Percentiles rank a stretch among this genome's conserved stretches.
phyloP scores from a whole-genome alignment of 306 rosid species.

The Dalbergia cochinchinensis region DNA sequence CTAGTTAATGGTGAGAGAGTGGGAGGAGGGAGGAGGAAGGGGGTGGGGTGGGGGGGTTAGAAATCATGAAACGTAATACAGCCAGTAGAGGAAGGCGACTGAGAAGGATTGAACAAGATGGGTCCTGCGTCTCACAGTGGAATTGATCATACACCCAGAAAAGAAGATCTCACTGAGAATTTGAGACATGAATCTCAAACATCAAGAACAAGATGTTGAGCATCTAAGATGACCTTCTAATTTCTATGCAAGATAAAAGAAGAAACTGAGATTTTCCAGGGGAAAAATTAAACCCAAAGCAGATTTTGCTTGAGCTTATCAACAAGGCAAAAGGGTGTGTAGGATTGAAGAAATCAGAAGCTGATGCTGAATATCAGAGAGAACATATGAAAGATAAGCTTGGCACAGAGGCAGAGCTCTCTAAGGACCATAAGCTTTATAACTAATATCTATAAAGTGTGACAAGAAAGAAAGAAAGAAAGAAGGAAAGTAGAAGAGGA shows the following conservation, averaged over 20 bases:
- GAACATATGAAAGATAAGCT: slow-evolving; percentile 2
- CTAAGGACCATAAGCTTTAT: neutral
- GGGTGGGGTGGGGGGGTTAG: neutral
- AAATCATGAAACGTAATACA: slow-evolving; percentile 93
- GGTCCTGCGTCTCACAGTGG: slow-evolving; percentile 88
- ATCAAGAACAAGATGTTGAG: slow-evolving; percentile 67
- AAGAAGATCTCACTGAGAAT: slow-evolving; percentile 83
- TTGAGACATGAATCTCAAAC: slow-evolving; percentile 94
- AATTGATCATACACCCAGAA: slow-evolving; percentile 91
- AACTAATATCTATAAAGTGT: neutral
- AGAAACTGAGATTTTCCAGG: no score
- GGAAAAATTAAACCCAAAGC: no score
- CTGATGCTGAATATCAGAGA: neutral
- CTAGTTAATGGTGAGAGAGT: no score
- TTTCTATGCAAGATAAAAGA: no score
- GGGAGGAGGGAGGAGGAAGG: neutral
- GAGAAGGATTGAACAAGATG: slow-evolving; percentile 99
- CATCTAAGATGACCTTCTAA: slow-evolving; percentile 53
- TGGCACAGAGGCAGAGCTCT: slow-evolving; percentile 17
- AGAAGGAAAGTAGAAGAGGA: slow-evolving; percentile 45
- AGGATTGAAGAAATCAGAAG: slow-evolving; percentile 53
- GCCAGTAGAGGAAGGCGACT: slow-evolving; percentile 91
- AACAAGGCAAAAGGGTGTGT: slow-evolving; percentile 46
- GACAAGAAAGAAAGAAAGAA: neutral
- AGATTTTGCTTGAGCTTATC: no score